Percentiles rank a stretch among this genome's conserved stretches.
These are phyloP conservation scores for Hymenoscyphus repandus DNA, from an alignment of 2,329 filamentous ascomycete species.

Conservation along the genomic window DNA sequence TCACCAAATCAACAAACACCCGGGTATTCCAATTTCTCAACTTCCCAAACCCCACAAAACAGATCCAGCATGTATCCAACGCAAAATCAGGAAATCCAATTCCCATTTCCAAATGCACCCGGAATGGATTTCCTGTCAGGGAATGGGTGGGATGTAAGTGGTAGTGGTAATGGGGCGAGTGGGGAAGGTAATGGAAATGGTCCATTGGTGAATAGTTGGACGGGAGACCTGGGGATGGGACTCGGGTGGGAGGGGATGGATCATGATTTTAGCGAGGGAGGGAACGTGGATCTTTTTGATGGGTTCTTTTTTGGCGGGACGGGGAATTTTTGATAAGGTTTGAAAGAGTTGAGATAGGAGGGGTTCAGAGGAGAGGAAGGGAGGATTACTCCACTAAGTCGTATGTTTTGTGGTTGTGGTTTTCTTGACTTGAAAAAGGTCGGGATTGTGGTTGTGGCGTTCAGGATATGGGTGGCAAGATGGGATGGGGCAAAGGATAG, in stretches of 20 bases:
- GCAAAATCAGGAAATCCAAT: slow-evolving; percentile 20
- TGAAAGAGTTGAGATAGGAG: too few relatives aligned
- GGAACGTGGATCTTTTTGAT: slow-evolving; percentile 42
- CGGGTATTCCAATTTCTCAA: background rate
- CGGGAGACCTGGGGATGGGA: slow-evolving; percentile 18
- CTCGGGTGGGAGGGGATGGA: slow-evolving; percentile 18
- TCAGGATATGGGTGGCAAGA: too few relatives aligned
- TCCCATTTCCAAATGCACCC: slow-evolving; percentile 21
- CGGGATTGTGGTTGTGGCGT: too few relatives aligned
- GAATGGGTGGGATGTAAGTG: slow-evolving; percentile 11
- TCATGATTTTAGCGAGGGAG: slow-evolving; percentile 28
- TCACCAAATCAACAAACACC: slow-evolving; percentile 12
- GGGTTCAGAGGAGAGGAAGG: too few relatives aligned
- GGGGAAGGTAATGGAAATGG: slow-evolving; percentile 11
- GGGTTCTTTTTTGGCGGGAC: slow-evolving; percentile 48
- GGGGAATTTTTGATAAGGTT: slow-evolving; percentile 9
- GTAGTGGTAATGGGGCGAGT: slow-evolving; percentile 3
- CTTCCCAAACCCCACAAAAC: background rate
- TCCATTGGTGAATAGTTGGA: slow-evolving; percentile 1
- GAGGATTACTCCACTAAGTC: too few relatives aligned
- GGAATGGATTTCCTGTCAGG: slow-evolving; percentile 26
- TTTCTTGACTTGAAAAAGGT: too few relatives aligned
- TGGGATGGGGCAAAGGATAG: too few relatives aligned
- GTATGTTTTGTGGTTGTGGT: too few relatives aligned
- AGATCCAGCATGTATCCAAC: background rate